phyloP scores from a whole-genome alignment of 257 asterid genomes.

The Cruciata laevipes region DNA sequence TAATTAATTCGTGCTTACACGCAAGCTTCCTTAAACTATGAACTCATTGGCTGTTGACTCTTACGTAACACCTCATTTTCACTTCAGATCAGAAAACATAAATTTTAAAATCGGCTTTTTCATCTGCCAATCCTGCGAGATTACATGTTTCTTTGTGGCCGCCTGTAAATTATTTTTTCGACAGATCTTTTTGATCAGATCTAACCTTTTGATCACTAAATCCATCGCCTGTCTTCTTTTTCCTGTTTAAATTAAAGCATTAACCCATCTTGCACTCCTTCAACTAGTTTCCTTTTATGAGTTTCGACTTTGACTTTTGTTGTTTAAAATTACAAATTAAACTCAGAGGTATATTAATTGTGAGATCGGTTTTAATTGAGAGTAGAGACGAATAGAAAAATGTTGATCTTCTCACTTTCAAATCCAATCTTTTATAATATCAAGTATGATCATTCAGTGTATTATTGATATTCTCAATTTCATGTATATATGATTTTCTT shows the following conservation, averaged over 20 bases:
- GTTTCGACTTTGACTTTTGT: background rate
- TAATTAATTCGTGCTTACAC: constrained; percentile 53
- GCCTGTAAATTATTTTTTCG: constrained; percentile 4
- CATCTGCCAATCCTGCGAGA: background rate
- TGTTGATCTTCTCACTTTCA: too few species aligned
- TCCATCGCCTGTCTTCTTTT: background rate
- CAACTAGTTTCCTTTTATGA: background rate
- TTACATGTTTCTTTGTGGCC: too few species aligned
- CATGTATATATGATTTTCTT: too few species aligned
- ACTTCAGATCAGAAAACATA: background rate
- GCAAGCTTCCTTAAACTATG: constrained; percentile 33
- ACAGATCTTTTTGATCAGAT: background rate
- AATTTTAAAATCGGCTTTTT: background rate
- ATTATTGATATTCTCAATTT: too few species aligned
- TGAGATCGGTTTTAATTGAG: too few species aligned
- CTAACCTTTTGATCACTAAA: background rate
- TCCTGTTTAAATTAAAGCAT: background rate
- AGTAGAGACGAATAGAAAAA: too few species aligned
- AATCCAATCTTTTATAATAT: too few species aligned
- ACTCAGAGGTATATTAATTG: too few species aligned
- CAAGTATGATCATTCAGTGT: too few species aligned
- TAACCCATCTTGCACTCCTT: background rate
- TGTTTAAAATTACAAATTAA: too few species aligned
- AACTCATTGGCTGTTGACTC: constrained; percentile 21
- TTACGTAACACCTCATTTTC: constrained; percentile 16